A percentile compares a stretch with the other conserved stretches of the same genome.
Conservation (phyloP, 225 moss, liverwort and hornwort genomes). For the Pseudoscleropodium purum region DNA sequence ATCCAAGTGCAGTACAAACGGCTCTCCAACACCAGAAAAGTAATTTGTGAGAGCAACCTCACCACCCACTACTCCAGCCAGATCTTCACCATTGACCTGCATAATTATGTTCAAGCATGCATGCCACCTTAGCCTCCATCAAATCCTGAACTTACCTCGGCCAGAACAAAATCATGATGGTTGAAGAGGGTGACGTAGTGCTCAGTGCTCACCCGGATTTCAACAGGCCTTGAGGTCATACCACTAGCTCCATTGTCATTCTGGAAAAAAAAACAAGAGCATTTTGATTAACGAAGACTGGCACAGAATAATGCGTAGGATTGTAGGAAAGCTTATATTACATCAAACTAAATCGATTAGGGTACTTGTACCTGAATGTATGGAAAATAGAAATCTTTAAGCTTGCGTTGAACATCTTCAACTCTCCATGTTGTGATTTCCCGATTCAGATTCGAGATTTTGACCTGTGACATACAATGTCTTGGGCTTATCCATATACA, state of each 20-base stretch:
- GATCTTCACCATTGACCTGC: slow-evolving; percentile 27
- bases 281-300: neutral
- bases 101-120: neutral
- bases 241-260: slow-evolving; percentile 19
- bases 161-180: neutral
- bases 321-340: no score
- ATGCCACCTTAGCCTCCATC: neutral
- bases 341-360: neutral
- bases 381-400: slow-evolving; percentile 33
- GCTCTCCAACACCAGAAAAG: slow-evolving; percentile 9
- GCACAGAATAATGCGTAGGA: neutral
- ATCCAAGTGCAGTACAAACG: slow-evolving; percentile 7
- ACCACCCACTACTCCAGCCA: slow-evolving; percentile 24
- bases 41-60: slow-evolving; percentile 17
- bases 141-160: neutral
- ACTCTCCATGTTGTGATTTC: slow-evolving; percentile 16
- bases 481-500: neutral
- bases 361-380: slow-evolving; percentile 17
- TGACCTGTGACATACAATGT: neutral
- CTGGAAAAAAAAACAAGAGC: neutral
- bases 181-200: neutral
- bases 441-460: slow-evolving; percentile 19
- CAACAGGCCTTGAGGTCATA: slow-evolving; percentile 20
- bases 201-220: slow-evolving; percentile 20
- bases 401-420: slow-evolving; percentile 25